phyloP scores from a whole-genome alignment of 2,329 filamentous ascomycete species.

The Botrytis pseudocinerea region DNA sequence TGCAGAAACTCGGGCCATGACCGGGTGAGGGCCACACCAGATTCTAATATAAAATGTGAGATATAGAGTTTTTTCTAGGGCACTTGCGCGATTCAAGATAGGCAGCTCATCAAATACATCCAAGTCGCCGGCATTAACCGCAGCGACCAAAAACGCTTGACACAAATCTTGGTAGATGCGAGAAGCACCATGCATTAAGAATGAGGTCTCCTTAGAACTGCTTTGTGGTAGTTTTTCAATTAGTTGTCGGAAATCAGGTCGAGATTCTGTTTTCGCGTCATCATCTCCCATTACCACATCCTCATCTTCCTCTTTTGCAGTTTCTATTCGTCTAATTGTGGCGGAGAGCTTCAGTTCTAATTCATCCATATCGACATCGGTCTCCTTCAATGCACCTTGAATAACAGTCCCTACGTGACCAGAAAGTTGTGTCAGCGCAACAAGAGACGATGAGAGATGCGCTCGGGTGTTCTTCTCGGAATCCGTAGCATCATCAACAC shows the following conservation, averaged over 20 bases:
- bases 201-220: slow-evolving; percentile 49
- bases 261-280: slow-evolving; percentile 30
- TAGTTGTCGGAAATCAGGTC: slow-evolving; percentile 39
- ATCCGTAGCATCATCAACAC: slow-evolving; percentile 56
- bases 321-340: slow-evolving; percentile 59
- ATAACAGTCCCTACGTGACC: slow-evolving; percentile 63
- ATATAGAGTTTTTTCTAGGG: slow-evolving; percentile 63
- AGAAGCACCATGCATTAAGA: slow-evolving; percentile 52
- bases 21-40: slow-evolving; percentile 71
- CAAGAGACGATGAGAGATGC: slow-evolving; percentile 65
- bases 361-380: slow-evolving; percentile 70
- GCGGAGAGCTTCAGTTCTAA: slow-evolving; percentile 75
- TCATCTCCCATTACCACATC: slow-evolving; percentile 53
- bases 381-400: slow-evolving; percentile 63
- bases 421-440: slow-evolving; percentile 61
- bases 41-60: slow-evolving; percentile 74
- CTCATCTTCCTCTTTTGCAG: slow-evolving; percentile 51
- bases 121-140: slow-evolving; percentile 46
- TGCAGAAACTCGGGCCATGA: slow-evolving; percentile 67
- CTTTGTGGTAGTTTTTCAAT: slow-evolving; percentile 37
- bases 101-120: slow-evolving; percentile 49
- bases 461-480: slow-evolving; percentile 58
- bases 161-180: slow-evolving; percentile 60
- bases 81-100: slow-evolving; percentile 55
- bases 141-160: slow-evolving; percentile 57